Evolutionary conservation across 768 basidiomycete species (phyloP).

Genomic region (Russula sp.): DNA sequence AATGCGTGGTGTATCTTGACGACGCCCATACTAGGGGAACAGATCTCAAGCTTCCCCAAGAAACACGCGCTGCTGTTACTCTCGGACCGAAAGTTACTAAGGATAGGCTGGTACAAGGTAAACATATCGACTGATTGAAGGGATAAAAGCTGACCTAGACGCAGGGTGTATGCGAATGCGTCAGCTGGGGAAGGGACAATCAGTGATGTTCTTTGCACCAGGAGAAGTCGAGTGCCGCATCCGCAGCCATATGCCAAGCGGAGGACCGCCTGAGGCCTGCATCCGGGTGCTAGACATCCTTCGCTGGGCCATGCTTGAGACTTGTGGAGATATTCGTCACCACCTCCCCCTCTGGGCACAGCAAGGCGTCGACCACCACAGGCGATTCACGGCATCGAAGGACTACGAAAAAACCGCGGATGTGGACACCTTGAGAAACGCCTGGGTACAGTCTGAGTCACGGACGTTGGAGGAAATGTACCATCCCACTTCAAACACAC

Average conservation of each 20-base stretch:
- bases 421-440: background rate
- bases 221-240: slow-evolving; percentile 7
- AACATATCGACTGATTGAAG: background rate
- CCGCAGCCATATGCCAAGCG: background rate
- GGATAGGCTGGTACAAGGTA: slow-evolving; percentile 47
- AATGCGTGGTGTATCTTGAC: slow-evolving; percentile 45
- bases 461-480: slow-evolving; percentile 3
- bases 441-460: slow-evolving; percentile 1
- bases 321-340: slow-evolving; percentile 6
- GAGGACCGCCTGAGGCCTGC: no score
- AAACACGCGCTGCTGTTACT: slow-evolving; percentile 41
- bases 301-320: slow-evolving; percentile 12
- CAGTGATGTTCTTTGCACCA: slow-evolving; percentile 8
- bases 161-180: slow-evolving; percentile 16
- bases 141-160: background rate
- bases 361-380: slow-evolving; percentile 5
- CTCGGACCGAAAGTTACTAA: slow-evolving; percentile 47
- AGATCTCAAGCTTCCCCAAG: slow-evolving; percentile 42
- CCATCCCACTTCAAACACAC: background rate
- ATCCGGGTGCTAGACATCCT: background rate
- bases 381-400: background rate
- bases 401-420: background rate
- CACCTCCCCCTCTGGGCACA: slow-evolving; percentile 4
- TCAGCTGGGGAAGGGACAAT: slow-evolving; percentile 3
- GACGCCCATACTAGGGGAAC: slow-evolving; percentile 50